Base-by-base conservation (phyloP, 768 basidiomycete genomes). In the Tremella mesenterica region DNA sequence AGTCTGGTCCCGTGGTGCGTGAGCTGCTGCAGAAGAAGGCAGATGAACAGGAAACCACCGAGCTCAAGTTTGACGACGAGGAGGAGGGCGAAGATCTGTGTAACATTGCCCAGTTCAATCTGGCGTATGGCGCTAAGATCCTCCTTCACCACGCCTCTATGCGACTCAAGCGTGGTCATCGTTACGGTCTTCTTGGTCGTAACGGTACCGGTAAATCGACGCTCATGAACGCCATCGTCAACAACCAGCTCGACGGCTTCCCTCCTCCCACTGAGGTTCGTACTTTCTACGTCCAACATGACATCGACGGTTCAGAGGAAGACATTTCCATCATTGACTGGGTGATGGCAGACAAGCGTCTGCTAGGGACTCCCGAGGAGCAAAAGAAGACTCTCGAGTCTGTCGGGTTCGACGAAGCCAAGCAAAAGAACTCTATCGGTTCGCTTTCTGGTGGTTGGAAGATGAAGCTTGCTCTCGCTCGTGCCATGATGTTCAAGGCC, bases 241-340 rank as follows among this genome's bases (percentile, higher is more conserved):
- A 71, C 60, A 67, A 59, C 55, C 92, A 96, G 77, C 92, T 96
- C 65, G 92, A 96, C 70, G 92, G 92, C 65, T 96, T 96, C 85
- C 92, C 92, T 12, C 92, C 91, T 18, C 88, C 90, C 52, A 88
- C 92, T 49, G 85, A 91, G 72, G 92, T 96, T 73, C 89, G 92
- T 74, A 96, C 92, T 58, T 96, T 93, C 84, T 96, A 95, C 77
- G 92, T 96, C 73, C 92, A 93, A 80, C 92, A 96, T 80, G 92
- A 96, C 74, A 95, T 96, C 61, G 92, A 96, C 68, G 92, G 92
- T 45, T 85, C 83, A 71, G 92, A 95, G 75, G 92, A 82, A 57
- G 86, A 88, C 14, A 95, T 85, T 50, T 84, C 89, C 39, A 86
- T 95, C 55, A 80, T 91, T 53, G 77, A 87, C 74, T 95, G 91